A percentile compares a stretch with the other conserved stretches of the same genome.
Evolutionary conservation across 2,329 filamentous ascomycete genomes (phyloP).

Genomic region (Aspergillus sp.): DNA sequence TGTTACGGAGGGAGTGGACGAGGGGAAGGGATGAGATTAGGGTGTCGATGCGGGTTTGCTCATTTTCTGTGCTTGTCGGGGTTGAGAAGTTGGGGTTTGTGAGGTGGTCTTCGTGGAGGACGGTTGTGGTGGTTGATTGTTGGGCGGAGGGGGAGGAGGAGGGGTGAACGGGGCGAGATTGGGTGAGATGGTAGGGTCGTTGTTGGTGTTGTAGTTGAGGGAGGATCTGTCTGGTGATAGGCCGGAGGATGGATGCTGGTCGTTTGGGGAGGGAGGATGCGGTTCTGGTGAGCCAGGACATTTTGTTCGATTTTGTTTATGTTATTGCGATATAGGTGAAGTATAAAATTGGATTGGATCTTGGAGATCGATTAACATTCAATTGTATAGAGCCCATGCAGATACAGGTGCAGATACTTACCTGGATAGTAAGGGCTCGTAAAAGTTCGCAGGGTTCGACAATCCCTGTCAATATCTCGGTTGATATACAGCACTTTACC

Average conservation of each 20-base stretch:
- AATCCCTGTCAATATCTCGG: no score
- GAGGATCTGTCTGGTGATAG: background rate
- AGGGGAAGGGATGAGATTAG: constrained; percentile 53
- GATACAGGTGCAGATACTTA: no score
- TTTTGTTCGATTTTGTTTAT: no score
- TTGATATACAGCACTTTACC: no score
- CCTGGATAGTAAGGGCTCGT: no score
- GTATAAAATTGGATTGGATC: background rate
- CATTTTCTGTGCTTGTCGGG: constrained; percentile 1
- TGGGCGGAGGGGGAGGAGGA: constrained; percentile 1
- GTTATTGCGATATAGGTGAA: no score
- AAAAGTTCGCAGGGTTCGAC: no score
- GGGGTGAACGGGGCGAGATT: background rate
- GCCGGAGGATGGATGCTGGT: background rate
- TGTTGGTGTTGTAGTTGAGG: background rate
- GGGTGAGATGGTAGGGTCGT: background rate
- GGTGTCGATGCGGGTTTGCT: constrained; percentile 13
- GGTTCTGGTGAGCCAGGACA: constrained; percentile 4
- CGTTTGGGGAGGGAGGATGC: constrained; percentile 4
- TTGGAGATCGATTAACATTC: background rate
- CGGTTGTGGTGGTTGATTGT: background rate
- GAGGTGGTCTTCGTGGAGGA: background rate
- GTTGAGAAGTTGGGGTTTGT: background rate
- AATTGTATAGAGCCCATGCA: no score
- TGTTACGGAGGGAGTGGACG: constrained; percentile 57